Evolutionary conservation across 2,329 filamentous ascomycete genomes (phyloP), one percentile per base, ranked within the genome.

Genomic region (Monilinia laxa): DNA sequence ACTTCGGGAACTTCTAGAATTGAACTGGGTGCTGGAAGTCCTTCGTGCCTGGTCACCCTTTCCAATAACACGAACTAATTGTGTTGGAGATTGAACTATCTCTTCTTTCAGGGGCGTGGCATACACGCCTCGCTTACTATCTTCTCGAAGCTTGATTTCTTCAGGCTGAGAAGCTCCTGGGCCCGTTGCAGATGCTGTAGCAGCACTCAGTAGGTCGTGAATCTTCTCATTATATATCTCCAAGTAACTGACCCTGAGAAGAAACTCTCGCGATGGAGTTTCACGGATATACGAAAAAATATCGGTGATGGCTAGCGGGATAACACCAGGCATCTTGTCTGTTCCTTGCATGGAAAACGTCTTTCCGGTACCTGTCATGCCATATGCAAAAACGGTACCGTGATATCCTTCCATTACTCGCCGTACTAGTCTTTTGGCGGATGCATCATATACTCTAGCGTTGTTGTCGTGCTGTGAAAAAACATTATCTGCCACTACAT

Each of bases 301-400:
- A 76, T 99, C 95, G 70, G 95, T 98, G 73, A 99, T 98, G 51
- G 95, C 95, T 51, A 98, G 83, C 9, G 95, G 95, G 66, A 99
- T 99, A 38, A 99, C 95, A 80, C 95, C 95, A 1, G 95, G 95
- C 51, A 93, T 96, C 3, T 91, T 92, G 56, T 93, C 93, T 14
- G 95, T 99, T 73, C 95, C 95, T 81, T 99, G 95, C 95, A 99
- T 99, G 51, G 94, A 98, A 78, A 98, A 99, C 0, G 95, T 99
- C 81, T 99, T 99, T 72, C 95, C 95, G 0, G 95, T 98, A 69
- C 95, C 95, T 4, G 95, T 99, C 93, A 98, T 98, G 76, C 95
- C 95, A 77, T 99, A 99, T 23, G 94, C 94, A 77, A 99, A 98
- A 31, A 99, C 95, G 0, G 95, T 99, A 68, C 94, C 95, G 75